A percentile compares a stretch with the other conserved stretches of the same genome.
These are phyloP conservation scores for Anisodus tanguticus DNA, from an alignment of 257 asterid species.

Conservation along the genomic window DNA sequence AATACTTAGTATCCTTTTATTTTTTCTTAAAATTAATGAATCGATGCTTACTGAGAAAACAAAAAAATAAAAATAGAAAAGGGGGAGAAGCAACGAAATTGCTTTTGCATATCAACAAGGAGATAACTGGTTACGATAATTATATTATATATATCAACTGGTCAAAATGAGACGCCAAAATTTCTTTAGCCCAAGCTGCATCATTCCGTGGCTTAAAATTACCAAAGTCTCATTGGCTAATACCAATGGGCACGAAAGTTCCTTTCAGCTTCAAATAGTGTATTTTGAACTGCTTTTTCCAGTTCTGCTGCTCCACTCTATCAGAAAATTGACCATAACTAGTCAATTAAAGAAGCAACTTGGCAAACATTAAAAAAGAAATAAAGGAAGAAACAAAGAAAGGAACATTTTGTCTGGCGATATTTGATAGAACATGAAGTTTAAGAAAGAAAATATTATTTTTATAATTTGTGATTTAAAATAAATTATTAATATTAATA, in stretches of 20 bases:
- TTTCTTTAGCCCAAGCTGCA: background rate
- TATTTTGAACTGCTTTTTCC: slow-evolving; percentile 48
- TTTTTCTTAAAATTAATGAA: no score
- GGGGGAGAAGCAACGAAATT: background rate
- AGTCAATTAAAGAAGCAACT: background rate
- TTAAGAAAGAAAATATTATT: no score
- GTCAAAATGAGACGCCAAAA: background rate
- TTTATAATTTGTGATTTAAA: background rate
- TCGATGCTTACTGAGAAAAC: no score
- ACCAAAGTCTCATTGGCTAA: background rate
- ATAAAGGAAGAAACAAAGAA: background rate
- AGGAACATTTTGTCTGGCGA: background rate
- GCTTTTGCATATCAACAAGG: background rate
- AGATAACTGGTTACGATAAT: no score
- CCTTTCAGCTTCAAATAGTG: slow-evolving; percentile 50
- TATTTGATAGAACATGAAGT: background rate
- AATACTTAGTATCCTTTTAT: no score
- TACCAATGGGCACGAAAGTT: slow-evolving; percentile 26
- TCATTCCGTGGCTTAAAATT: background rate
- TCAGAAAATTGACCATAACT: background rate
- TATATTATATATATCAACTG: background rate
- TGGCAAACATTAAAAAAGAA: background rate
- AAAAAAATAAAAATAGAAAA: background rate
- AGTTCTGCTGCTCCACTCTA: slow-evolving; percentile 47
- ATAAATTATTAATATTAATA: no score